Base-by-base conservation (phyloP, 129 eudicot genomes). In the Tagetes erecta region DNA sequence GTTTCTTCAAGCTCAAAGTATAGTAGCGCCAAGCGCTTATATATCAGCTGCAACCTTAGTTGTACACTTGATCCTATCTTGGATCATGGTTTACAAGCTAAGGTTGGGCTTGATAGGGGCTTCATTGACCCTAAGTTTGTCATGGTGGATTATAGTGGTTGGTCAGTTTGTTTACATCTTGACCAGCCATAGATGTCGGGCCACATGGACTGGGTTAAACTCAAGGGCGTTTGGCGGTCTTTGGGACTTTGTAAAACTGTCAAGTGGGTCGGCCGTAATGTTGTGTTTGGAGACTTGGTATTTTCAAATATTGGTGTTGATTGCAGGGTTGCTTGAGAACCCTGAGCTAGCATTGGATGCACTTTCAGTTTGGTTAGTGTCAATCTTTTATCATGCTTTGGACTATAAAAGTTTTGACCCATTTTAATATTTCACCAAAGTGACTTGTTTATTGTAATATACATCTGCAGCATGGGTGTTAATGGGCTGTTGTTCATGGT, bases 211-310 rank as follows among this genome's bases (percentile, higher is more conserved):
- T 0, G 96, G 96, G 63, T 69, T 90, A 38, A 79, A 34, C 31
- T 74, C 83, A 68, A 86, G 82, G 76, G 96, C 96, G 1, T 80
- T 90, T 30, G 68, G 68, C 6, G 96, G 97, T 34, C 58, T 91
- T 0, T 82, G 91, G 94, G 89, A 76, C 66, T 87, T 91, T 12
- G 87, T 87, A 41, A 91, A 84, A 20, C 44, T 91, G 39, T 91
- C 97, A 1, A 67, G 85, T 52, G 97, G 89, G 0, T 91, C 97
- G 2, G 97, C 97, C 0, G 88, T 91, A 50, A 87, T 91, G 97
- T 74, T 87, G 76, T 91, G 97, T 70, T 78, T 91, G 74, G 94
- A 91, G 77, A 75, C 91, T 41, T 91, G 94, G 97, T 91, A 90
- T 73, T 68, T 87, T 53, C 96, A 87, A 58, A 82, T 90, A 64